Evolutionary conservation across 768 basidiomycete species (phyloP), one percentile per base, ranked within the genome.

Genomic region (Mycena epipterygia): DNA sequence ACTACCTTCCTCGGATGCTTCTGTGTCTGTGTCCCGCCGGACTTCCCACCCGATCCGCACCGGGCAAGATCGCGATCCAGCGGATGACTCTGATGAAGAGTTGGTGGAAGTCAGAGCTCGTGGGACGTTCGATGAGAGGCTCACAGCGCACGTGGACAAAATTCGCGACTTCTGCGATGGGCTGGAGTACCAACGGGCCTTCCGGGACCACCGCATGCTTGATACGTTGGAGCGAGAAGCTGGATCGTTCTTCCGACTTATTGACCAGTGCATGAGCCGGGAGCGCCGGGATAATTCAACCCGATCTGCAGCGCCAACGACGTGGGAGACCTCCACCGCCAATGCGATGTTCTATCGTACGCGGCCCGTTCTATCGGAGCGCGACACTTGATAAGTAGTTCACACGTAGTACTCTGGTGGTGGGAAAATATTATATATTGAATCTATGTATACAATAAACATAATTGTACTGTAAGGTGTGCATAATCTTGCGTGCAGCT

Each of bases 341-440:
- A 69, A 29, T n/a, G 67, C 67, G n/a, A 69, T 69, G 49, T 68
- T 63, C 35, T 69, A 46, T 25, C 29, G 59, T 1, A 35, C 59
- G 4, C 48, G 59, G 12, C 67, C 60, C 9, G 14, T 27, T 55
- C 39, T 23, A 4, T 27, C 62, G 6, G 62, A 64, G 13, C 51
- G 62, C 9, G 52, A 64, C 37, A 64, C 62, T 64, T 64, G 29
- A 55, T 37, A 29, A 46, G 7, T 46, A 39, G 9, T 39, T 39
- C n/a, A n/a, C n/a, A n/a, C n/a, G n/a, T n/a, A n/a, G n/a, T n/a
- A n/a, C n/a, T n/a, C n/a, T n/a, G n/a, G n/a, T n/a, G n/a, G n/a
- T n/a, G n/a, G n/a, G n/a, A n/a, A n/a, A n/a, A n/a, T n/a, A n/a
- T n/a, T n/a, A n/a, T n/a, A n/a, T n/a, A n/a, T n/a, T n/a, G n/a